A percentile compares a stretch with the other conserved stretches of the same genome.
These are phyloP conservation scores for Penicillium sp. DNA, from an alignment of 2,329 filamentous ascomycete species.

Conservation along the genomic window DNA sequence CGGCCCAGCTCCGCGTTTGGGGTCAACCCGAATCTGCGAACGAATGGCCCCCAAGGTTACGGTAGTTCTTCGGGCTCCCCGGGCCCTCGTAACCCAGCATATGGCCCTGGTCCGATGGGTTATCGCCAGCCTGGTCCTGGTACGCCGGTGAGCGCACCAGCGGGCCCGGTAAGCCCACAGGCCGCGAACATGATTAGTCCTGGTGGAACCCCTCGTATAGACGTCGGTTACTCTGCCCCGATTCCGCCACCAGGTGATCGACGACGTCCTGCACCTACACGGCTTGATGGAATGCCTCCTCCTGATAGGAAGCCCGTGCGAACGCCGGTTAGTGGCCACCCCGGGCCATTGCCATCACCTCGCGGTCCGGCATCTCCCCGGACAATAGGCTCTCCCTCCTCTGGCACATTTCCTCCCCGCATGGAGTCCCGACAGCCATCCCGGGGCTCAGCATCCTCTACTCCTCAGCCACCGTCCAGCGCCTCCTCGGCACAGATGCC, in stretches of 20 bases:
- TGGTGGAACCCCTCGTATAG: constrained; percentile 38
- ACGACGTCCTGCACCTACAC: constrained; percentile 32
- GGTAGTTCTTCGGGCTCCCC: constrained; percentile 23
- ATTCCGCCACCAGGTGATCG: constrained; percentile 39
- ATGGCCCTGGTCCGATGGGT: constrained; percentile 33
- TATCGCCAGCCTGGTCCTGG: constrained; percentile 36
- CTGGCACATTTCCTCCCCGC: constrained; percentile 32
- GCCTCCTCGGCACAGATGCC: constrained; percentile 39
- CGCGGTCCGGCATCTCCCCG: constrained; percentile 24
- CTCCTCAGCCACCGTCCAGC: constrained; percentile 35
- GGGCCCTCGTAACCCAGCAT: constrained; percentile 30
- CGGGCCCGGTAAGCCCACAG: constrained; percentile 32
- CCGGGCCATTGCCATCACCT: constrained; percentile 21
- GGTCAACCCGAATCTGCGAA: constrained; percentile 49
- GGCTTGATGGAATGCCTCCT: constrained; percentile 26
- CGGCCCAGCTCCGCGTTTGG: constrained; percentile 50
- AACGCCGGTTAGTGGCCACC: constrained; percentile 30
- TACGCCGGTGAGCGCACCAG: constrained; percentile 28
- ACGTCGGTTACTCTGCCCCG: constrained; percentile 51
- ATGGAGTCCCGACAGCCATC: constrained; percentile 32
- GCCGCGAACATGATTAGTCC: constrained; percentile 25
- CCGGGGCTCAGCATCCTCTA: constrained; percentile 41
- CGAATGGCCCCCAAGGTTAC: constrained; percentile 37
- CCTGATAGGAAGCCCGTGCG: constrained; percentile 34
- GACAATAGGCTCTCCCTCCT: constrained; percentile 29